A percentile compares a stretch with the other conserved stretches of the same genome.
These are phyloP conservation scores for Aspergillus nomiae DNA, from an alignment of 2,329 filamentous ascomycete genomes.

Conservation along the genomic window DNA sequence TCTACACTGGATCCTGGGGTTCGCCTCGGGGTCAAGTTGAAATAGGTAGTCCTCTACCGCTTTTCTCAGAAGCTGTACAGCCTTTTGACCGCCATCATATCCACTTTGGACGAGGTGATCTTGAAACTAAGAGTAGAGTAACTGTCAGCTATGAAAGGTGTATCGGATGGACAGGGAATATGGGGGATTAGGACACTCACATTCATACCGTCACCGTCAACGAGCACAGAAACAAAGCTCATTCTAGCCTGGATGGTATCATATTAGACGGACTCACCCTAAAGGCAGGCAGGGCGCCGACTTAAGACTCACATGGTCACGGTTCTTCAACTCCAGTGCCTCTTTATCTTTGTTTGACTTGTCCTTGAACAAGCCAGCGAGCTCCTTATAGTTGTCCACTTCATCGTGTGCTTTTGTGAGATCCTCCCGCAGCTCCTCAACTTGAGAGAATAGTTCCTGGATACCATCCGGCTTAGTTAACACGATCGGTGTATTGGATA, in stretches of 20 bases:
- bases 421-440: constrained; percentile 11
- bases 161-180: not conserved
- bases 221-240: constrained; percentile 37
- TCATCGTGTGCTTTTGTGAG: constrained; percentile 12
- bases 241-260: constrained; percentile 13
- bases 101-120: constrained; percentile 34
- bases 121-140: constrained; percentile 29
- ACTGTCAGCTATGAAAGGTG: not conserved
- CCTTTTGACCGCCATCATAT: constrained; percentile 33
- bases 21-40: constrained; percentile 16
- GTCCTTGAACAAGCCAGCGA: constrained; percentile 1
- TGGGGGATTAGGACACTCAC: constrained; percentile 21
- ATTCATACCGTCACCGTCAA: constrained; percentile 45
- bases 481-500: not conserved
- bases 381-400: constrained; percentile 6
- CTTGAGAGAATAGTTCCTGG: constrained; percentile 16
- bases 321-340: constrained; percentile 8
- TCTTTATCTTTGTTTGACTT: constrained; percentile 3
- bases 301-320: constrained; percentile 11
- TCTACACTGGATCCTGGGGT: constrained; percentile 29
- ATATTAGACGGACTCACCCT: not conserved
- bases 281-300: not conserved
- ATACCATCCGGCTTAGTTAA: not conserved
- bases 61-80: constrained; percentile 28
- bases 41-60: constrained; percentile 28